phyloP scores from a whole-genome alignment of 257 asterid species.

The Plantago elongata region DNA sequence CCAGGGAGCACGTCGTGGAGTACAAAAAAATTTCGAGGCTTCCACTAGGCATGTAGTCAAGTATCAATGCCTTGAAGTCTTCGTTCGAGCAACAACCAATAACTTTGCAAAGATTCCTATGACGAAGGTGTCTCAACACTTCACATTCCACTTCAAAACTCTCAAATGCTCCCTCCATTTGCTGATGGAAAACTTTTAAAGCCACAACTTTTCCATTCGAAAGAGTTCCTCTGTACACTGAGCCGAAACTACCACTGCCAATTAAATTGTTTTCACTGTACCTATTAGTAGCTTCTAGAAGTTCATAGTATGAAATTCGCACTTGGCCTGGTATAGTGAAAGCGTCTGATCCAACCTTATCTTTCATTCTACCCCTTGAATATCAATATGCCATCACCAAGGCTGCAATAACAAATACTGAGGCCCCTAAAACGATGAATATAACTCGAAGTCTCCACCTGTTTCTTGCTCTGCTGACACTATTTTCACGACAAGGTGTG shows the following conservation, averaged over 20 bases:
- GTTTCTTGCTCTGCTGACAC: neutral
- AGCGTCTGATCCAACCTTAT: neutral
- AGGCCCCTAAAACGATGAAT: neutral
- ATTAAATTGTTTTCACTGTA: conserved; percentile 3
- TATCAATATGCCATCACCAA: neutral
- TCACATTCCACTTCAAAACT: conserved; percentile 21
- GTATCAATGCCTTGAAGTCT: conserved; percentile 13
- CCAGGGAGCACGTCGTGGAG: neutral
- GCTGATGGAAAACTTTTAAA: conserved; percentile 14
- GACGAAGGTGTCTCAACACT: conserved; percentile 14
- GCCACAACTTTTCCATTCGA: conserved; percentile 9
- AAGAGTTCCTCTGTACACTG: conserved; percentile 14
- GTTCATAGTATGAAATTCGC: conserved; percentile 26
- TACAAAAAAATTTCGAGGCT: conserved; percentile 13
- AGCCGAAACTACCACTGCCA: conserved; percentile 14
- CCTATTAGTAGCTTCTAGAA: conserved; percentile 18
- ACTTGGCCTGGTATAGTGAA: neutral
- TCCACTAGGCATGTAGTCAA: conserved; percentile 20
- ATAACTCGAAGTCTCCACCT: neutral
- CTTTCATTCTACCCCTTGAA: neutral
- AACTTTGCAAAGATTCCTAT: conserved; percentile 1
- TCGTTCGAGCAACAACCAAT: conserved; percentile 7
- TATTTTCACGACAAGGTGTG: neutral
- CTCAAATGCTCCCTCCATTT: neutral
- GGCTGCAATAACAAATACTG: neutral